Evolutionary conservation across 2,329 filamentous ascomycete species (phyloP).

Genomic region (Fusarium decemcellulare): DNA sequence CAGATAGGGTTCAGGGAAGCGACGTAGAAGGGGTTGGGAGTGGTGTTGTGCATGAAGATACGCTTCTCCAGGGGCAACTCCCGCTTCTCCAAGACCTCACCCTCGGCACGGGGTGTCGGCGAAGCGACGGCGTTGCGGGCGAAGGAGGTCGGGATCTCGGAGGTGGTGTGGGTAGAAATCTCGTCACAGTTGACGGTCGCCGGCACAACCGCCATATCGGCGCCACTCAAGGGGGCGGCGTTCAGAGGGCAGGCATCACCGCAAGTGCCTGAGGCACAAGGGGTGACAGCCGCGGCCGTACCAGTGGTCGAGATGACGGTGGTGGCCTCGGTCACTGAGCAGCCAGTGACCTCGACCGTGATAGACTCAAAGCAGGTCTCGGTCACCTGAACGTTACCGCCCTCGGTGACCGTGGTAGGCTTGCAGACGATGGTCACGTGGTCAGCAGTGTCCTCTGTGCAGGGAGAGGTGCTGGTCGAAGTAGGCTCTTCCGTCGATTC

Average conservation of each 20-base stretch:
- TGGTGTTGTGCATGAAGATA: slow-evolving; percentile 13
- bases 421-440: slow-evolving; percentile 28
- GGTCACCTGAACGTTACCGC: slow-evolving; percentile 8
- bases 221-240: slow-evolving; percentile 15
- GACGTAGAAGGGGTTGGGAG: slow-evolving; percentile 32
- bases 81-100: slow-evolving; percentile 2
- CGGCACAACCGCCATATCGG: slow-evolving; percentile 8
- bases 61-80: slow-evolving; percentile 1
- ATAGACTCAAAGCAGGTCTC: slow-evolving; percentile 22
- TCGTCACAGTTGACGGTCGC: slow-evolving; percentile 19
- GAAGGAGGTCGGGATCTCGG: slow-evolving; percentile 18
- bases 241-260: slow-evolving; percentile 30
- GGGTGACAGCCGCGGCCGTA: background rate
- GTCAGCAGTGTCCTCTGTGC: slow-evolving; percentile 25
- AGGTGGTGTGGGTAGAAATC: slow-evolving; percentile 26
- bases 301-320: slow-evolving; percentile 23
- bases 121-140: background rate
- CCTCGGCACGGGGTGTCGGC: slow-evolving; percentile 12
- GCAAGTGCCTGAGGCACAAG: slow-evolving; percentile 31
- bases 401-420: slow-evolving; percentile 18
- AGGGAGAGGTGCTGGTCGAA: slow-evolving; percentile 23
- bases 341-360: slow-evolving; percentile 19
- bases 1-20: slow-evolving; percentile 7
- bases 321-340: slow-evolving; percentile 30
- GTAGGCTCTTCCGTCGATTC: slow-evolving; percentile 24